Percentiles rank a stretch among this genome's conserved stretches.
Conservation (phyloP, 192 early-diverging fungal genomes). For the Geranomyces variabilis region DNA sequence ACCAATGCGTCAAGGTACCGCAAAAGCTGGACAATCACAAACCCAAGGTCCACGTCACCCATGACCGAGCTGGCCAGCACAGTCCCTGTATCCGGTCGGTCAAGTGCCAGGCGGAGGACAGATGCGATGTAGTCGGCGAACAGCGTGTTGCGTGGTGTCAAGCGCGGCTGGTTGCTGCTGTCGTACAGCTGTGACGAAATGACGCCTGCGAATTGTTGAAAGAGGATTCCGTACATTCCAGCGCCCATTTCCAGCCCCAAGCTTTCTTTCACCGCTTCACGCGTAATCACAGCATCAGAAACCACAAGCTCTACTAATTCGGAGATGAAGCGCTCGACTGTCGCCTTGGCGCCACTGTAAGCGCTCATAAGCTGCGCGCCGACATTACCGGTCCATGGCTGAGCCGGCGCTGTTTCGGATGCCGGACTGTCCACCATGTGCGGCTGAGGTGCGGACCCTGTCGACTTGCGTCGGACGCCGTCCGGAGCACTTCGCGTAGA, state of each 20-base stretch:
- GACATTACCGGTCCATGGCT: conserved; percentile 31
- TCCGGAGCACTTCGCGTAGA: neutral
- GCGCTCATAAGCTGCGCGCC: conserved; percentile 23
- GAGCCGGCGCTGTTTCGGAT: neutral
- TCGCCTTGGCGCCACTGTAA: conserved; percentile 38
- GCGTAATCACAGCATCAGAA: conserved; percentile 72
- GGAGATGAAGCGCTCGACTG: conserved; percentile 70
- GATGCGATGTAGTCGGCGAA: conserved; percentile 52
- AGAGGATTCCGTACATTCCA: conserved; percentile 58
- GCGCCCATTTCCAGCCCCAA: conserved; percentile 74
- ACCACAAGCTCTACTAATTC: conserved; percentile 75
- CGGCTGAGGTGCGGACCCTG: conserved; percentile 18
- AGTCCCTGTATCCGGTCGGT: conserved; percentile 19
- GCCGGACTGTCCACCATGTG: neutral
- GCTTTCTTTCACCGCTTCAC: conserved; percentile 79
- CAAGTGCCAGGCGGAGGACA: conserved; percentile 25
- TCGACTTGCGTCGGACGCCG: conserved; percentile 20
- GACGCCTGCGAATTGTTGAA: conserved; percentile 39
- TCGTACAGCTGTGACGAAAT: conserved; percentile 65
- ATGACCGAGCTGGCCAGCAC: neutral
- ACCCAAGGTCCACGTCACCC: conserved; percentile 66
- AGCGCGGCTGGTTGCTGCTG: conserved; percentile 52
- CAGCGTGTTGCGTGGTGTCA: conserved; percentile 66
- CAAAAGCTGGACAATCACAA: conserved; percentile 67
- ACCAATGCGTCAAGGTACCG: conserved; percentile 72